Evolutionary conservation across 2,329 filamentous ascomycete species (phyloP), one percentile per base, ranked within the genome.

Genomic region (Scytalidium sp.): DNA sequence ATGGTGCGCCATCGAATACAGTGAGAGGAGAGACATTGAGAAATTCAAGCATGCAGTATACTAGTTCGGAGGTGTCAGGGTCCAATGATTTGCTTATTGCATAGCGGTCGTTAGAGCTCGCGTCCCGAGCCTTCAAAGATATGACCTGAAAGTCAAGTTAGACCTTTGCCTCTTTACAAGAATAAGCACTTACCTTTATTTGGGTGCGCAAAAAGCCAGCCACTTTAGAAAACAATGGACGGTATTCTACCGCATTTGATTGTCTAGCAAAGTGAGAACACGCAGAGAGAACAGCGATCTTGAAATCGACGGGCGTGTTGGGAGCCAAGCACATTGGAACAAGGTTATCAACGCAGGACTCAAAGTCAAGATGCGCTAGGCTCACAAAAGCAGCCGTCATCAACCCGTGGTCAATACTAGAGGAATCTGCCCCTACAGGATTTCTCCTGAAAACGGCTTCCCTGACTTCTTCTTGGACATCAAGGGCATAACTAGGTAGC

Each of bases 321-420:
- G 76, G 66, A 29, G 77, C 71, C 43, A 86, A 73, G 55, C 84
- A 87, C 8, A 71, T 68, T 43, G 79, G 75, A 3, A 78, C 72
- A 13, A 88, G 72, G 19, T 73, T 75, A 41, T 81, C 79, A 44
- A 83, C 72, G 50, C 76, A 79, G 47, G 73, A 72, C 44, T 84
- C 80, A 48, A 83, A 76, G 59, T 80, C 82, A 29, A 88, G 69
- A 56, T 86, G 78, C 11, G 79, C 73, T 39, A 87, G 68, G 62
- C 80, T 83, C 49, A 87, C 82, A 61, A 87, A 85, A 3, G 83
- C 78, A 32, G 81, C 81, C 15, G 83, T 85, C 67, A 85, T 82
- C 60, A 86, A 73, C 51, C 84, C 78, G 62, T 81, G 79, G 50
- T 85, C 83, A 56, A 85, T 81, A 23, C 72, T 65, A 20, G 69